Conservation (phyloP, 768 basidiomycete genomes). For the Termitomyces sp. region DNA sequence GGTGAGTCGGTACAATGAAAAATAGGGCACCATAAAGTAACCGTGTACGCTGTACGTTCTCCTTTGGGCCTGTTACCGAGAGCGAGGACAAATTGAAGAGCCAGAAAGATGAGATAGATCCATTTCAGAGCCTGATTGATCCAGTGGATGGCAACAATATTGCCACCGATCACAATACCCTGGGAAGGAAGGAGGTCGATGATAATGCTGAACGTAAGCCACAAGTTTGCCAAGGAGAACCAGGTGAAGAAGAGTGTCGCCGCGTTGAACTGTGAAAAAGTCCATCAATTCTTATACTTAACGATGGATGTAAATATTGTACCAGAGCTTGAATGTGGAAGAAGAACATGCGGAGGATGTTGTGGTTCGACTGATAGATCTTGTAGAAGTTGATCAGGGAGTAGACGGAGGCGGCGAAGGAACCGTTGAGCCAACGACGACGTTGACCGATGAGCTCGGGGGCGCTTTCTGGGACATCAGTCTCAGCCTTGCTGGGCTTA, state of each 20-base stretch:
- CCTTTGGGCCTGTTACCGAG: conserved; percentile 85
- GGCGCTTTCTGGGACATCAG: conserved; percentile 90
- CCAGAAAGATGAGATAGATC: conserved; percentile 87
- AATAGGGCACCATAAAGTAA: conserved; percentile 67
- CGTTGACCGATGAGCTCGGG: conserved; percentile 93
- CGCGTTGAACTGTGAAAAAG: conserved; percentile 64
- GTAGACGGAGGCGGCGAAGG: conserved; percentile 90
- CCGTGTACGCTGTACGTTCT: conserved; percentile 66
- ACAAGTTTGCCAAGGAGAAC: conserved; percentile 91
- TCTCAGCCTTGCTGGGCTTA: conserved; percentile 94
- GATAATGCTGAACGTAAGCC: conserved; percentile 95
- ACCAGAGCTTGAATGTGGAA: conserved; percentile 91
- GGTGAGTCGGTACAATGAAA: not conserved
- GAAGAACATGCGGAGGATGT: conserved; percentile 90
- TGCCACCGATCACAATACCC: conserved; percentile 67
- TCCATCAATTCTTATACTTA: not conserved
- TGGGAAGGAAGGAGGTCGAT: conserved; percentile 75
- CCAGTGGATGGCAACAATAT: conserved; percentile 72
- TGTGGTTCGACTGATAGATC: conserved; percentile 83
- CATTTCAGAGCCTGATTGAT: conserved; percentile 79
- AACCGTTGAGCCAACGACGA: conserved; percentile 95
- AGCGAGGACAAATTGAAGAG: conserved; percentile 55
- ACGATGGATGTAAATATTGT: not conserved
- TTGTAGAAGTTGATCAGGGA: conserved; percentile 88
- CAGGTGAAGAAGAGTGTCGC: conserved; percentile 85